A percentile compares a stretch with the other conserved stretches of the same genome.
phyloP scores from a whole-genome alignment of 75 land plant species.

The Cunninghamia lanceolata region DNA sequence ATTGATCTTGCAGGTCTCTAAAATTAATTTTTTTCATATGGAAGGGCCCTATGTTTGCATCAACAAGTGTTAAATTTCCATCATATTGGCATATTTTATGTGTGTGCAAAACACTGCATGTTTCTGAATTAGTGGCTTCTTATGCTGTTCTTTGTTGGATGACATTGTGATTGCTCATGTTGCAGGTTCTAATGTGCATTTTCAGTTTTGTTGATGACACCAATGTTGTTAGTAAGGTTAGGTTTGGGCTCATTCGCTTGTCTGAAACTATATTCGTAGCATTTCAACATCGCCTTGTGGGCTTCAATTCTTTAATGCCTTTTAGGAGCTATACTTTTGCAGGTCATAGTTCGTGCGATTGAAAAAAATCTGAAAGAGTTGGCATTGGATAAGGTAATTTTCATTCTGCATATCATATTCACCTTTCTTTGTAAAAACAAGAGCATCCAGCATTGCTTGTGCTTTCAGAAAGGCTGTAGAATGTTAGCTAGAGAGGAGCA shows the following conservation, averaged over 20 bases:
- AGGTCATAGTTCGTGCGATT: conserved; percentile 77
- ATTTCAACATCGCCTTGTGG: conserved; percentile 2
- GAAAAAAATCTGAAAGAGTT: conserved; percentile 62
- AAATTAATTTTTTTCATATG: neutral
- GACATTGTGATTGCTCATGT: neutral
- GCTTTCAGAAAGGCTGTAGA: neutral
- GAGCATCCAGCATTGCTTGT: neutral
- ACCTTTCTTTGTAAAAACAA: neutral
- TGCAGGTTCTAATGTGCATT: conserved; percentile 75
- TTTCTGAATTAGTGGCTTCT: neutral
- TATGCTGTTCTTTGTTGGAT: neutral
- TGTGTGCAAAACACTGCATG: neutral
- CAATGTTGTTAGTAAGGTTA: conserved; percentile 82
- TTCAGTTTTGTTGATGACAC: conserved; percentile 89
- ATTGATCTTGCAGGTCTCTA: neutral
- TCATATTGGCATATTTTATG: neutral
- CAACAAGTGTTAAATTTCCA: neutral
- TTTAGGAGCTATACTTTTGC: conserved; percentile 16
- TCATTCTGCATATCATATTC: neutral
- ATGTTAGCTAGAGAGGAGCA: neutral
- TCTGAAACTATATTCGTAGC: neutral
- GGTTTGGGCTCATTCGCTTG: conserved; percentile 2
- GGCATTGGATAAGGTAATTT: conserved; percentile 66
- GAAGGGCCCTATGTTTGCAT: neutral
- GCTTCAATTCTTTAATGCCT: neutral